Conservation (phyloP, 1,284 basidiomycete species). For the Thecaphora thlaspeos region DNA sequence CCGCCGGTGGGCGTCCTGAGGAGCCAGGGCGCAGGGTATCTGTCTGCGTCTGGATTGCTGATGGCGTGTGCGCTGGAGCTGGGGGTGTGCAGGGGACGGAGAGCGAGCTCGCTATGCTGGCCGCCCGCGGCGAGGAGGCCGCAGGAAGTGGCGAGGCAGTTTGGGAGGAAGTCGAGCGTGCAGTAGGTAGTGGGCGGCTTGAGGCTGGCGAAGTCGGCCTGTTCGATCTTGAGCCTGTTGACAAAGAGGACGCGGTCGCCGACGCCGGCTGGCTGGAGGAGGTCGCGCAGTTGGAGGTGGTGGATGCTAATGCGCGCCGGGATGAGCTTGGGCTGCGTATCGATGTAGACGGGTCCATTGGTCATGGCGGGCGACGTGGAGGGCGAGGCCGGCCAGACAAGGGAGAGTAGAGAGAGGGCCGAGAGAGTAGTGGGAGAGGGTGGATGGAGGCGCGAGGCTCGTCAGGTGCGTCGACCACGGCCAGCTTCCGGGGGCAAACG, state of each 20-base stretch:
- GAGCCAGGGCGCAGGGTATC: conserved; percentile 43
- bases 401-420: not conserved
- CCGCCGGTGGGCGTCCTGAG: conserved; percentile 64
- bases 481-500: too few species aligned
- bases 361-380: conserved; percentile 25
- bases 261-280: conserved; percentile 26
- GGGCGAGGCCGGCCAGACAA: not conserved
- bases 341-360: conserved; percentile 11
- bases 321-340: conserved; percentile 21
- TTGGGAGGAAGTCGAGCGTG: conserved; percentile 70
- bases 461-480: too few species aligned
- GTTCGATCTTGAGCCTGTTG: conserved; percentile 34
- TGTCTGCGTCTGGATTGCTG: conserved; percentile 9
- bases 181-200: conserved; percentile 63
- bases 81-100: conserved; percentile 63
- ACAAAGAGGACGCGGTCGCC: conserved; percentile 40
- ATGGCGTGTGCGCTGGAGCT: conserved; percentile 4
- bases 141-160: conserved; percentile 62
- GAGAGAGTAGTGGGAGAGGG: not conserved
- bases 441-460: not conserved
- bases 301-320: conserved; percentile 39
- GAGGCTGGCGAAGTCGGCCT: conserved; percentile 32
- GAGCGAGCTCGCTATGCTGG: conserved; percentile 74
- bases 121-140: conserved; percentile 77
- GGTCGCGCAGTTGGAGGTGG: conserved; percentile 43